These are phyloP conservation scores for Talaromyces ruber DNA, from an alignment of 495 filamentous ascomycete genomes.

Conservation along the genomic window DNA sequence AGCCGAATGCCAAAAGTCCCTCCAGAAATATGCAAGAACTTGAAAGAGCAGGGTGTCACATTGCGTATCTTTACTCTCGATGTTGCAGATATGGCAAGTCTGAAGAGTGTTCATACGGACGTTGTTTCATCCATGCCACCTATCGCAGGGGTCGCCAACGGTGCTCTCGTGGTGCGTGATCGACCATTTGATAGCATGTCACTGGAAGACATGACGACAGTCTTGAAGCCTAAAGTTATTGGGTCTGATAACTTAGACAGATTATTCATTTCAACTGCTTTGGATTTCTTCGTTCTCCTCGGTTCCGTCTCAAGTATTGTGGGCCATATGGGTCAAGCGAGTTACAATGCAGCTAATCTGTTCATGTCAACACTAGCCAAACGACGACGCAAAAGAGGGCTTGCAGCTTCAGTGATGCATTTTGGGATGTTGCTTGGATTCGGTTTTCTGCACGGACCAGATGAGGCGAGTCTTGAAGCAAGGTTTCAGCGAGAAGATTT, in stretches of 20 bases:
- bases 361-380: constrained; percentile 29
- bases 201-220: constrained; percentile 5
- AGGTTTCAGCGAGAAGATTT: constrained; percentile 2
- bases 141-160: constrained; percentile 15
- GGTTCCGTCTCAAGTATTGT: constrained; percentile 16
- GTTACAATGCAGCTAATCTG: constrained; percentile 44
- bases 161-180: constrained; percentile 13
- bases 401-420: constrained; percentile 36
- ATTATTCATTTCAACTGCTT: constrained; percentile 8
- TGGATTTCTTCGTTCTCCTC: constrained; percentile 30
- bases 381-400: constrained; percentile 15
- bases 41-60: constrained; percentile 7
- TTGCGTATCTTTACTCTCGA: constrained; percentile 11
- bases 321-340: constrained; percentile 16
- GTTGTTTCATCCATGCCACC: constrained; percentile 7
- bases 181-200: constrained; percentile 8
- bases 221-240: constrained; percentile 13
- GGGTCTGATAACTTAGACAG: constrained; percentile 14
- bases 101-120: background rate
- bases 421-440: constrained; percentile 27
- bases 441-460: constrained; percentile 29
- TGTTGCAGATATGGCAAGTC: background rate
- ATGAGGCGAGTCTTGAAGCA: background rate
- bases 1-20: constrained; percentile 2
- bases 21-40: background rate